Conservation (phyloP, 106 monocot genomes). For the Amphibolis antarctica region DNA sequence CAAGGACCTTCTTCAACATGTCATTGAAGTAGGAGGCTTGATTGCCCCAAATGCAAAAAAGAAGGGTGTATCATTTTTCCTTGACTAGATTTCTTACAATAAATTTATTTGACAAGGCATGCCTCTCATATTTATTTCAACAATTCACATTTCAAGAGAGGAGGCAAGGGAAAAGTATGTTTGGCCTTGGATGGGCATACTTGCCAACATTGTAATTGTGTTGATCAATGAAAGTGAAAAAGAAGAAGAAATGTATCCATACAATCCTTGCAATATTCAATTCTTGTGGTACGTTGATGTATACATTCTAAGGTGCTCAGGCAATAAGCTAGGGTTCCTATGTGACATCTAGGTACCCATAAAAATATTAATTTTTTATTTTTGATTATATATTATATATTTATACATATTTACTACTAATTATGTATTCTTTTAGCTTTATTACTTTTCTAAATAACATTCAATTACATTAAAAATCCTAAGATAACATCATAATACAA, state of each 20-base stretch:
- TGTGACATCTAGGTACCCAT: too few species aligned
- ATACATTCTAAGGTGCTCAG: too few species aligned
- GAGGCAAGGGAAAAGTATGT: constrained; percentile 33
- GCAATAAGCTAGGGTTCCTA: too few species aligned
- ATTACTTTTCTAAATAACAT: too few species aligned
- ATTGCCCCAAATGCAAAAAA: constrained; percentile 8
- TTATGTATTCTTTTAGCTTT: too few species aligned
- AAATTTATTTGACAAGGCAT: constrained; percentile 12
- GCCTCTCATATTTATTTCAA: background rate
- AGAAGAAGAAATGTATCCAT: constrained; percentile 14
- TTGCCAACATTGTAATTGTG: constrained; percentile 22
- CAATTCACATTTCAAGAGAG: background rate
- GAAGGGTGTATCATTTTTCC: constrained; percentile 35
- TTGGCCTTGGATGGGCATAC: constrained; percentile 53
- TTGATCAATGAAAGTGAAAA: constrained; percentile 4
- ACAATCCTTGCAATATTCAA: constrained; percentile 24
- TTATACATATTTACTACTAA: too few species aligned
- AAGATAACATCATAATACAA: too few species aligned
- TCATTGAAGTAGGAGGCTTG: constrained; percentile 35
- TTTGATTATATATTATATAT: too few species aligned
- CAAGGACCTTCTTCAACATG: constrained; percentile 52
- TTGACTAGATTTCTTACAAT: constrained; percentile 30
- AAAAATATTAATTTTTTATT: too few species aligned
- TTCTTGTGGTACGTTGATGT: constrained; percentile 8
- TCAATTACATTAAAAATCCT: too few species aligned